Evolutionary conservation across 768 basidiomycete genomes (phyloP).

Genomic region (Cantharellus anzutake): DNA sequence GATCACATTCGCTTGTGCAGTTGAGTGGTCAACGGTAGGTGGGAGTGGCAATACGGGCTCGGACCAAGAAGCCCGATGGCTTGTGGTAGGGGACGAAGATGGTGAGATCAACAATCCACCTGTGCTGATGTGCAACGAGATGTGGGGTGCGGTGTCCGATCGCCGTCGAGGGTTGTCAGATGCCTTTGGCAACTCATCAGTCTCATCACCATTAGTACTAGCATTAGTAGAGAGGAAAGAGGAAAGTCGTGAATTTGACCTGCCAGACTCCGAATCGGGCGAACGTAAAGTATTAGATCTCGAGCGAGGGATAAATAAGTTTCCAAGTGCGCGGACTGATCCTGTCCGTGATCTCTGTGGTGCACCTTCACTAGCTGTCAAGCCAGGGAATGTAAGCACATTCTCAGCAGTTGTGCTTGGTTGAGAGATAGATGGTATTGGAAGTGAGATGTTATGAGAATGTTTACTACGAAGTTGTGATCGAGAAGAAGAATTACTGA

Average conservation of each 20-base stretch:
- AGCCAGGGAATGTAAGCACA: no score
- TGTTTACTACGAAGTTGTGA: background rate
- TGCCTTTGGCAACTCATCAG: background rate
- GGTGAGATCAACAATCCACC: background rate
- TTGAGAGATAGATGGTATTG: background rate
- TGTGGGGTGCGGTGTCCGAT: background rate
- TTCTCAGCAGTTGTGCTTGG: no score
- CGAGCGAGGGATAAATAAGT: background rate
- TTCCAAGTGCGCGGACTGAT: no score
- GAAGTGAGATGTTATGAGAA: background rate
- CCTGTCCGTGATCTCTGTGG: no score
- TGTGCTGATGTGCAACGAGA: background rate
- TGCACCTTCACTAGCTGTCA: no score
- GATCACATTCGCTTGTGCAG: background rate
- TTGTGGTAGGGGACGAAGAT: background rate
- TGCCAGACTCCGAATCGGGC: background rate
- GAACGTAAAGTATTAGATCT: background rate
- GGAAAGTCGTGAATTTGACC: background rate
- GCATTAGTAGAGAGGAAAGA: background rate
- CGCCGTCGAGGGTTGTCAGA: background rate
- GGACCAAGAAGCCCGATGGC: background rate
- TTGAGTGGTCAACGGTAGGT: background rate
- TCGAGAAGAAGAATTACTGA: background rate
- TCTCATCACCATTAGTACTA: background rate
- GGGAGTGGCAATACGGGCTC: background rate